A percentile compares a stretch with the other conserved stretches of the same genome.
Conservation (phyloP, 805 yeast genomes). For the Kodamaea kaohsiungensis region DNA sequence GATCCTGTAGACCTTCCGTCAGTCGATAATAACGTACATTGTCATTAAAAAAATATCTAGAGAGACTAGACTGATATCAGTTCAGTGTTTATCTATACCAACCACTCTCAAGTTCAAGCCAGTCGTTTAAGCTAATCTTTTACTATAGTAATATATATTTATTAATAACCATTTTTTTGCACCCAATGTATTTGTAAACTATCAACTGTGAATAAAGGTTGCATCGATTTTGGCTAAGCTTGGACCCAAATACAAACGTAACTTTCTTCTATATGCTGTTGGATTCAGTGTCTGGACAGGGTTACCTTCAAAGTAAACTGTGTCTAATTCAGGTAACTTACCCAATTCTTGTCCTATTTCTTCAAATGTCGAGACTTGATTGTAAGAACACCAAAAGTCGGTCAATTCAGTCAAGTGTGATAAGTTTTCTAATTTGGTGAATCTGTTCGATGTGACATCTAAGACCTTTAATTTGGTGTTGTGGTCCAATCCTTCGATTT, state of each 20-base stretch:
- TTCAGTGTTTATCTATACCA: no score
- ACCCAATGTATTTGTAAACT: not conserved
- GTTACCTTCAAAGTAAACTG: conserved; percentile 92
- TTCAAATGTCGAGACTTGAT: conserved; percentile 65
- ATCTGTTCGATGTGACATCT: conserved; percentile 78
- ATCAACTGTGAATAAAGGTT: conserved; percentile 50
- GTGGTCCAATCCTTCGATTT: conserved; percentile 76
- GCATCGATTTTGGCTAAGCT: conserved; percentile 88
- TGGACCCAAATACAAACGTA: conserved; percentile 70
- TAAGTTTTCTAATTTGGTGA: conserved; percentile 62
- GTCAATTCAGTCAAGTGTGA: conserved; percentile 69
- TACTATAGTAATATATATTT: no score
- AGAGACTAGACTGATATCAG: no score
- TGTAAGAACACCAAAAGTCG: conserved; percentile 92
- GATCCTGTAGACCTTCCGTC: no score
- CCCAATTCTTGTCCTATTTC: conserved; percentile 69
- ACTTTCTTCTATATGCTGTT: conserved; percentile 84
- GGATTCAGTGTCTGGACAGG: conserved; percentile 75
- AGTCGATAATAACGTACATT: no score
- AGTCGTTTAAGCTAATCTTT: no score
- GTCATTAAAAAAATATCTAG: no score
- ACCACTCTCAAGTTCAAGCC: no score
- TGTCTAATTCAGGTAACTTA: conserved; percentile 63
- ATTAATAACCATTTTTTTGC: conserved; percentile 5
- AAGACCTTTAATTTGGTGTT: conserved; percentile 66